Percentiles rank a stretch among this genome's conserved stretches.
These are phyloP conservation scores for Microdochium paspali DNA, from an alignment of 2,329 filamentous ascomycete species.

Conservation along the genomic window DNA sequence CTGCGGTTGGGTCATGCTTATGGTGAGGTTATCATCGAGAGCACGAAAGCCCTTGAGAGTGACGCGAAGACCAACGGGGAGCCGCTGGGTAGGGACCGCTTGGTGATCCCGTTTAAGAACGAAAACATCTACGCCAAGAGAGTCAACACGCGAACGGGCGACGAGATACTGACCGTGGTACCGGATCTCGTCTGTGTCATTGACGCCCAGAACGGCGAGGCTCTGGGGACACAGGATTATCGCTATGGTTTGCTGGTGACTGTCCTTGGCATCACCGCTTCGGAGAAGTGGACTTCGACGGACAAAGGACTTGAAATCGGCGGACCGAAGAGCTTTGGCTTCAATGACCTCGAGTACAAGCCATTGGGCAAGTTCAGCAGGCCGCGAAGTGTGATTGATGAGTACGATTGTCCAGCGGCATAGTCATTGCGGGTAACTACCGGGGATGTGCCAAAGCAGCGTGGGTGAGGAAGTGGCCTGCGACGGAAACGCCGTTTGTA, in stretches of 20 bases:
- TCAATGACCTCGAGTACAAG: constrained; percentile 35
- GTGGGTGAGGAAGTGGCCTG: not conserved
- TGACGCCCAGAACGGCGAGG: constrained; percentile 45
- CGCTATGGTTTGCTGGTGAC: constrained; percentile 41
- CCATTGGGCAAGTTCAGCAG: constrained; percentile 37
- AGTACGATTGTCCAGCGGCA: constrained; percentile 20
- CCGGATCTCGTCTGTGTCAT: constrained; percentile 48
- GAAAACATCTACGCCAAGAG: constrained; percentile 57
- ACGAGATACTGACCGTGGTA: constrained; percentile 37
- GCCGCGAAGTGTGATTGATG: constrained; percentile 43
- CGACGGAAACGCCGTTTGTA: not conserved
- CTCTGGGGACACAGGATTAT: constrained; percentile 47
- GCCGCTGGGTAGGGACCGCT: constrained; percentile 25
- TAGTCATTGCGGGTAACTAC: no score
- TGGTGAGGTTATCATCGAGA: constrained; percentile 48
- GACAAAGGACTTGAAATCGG: constrained; percentile 38
- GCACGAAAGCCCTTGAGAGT: constrained; percentile 30
- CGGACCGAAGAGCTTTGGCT: constrained; percentile 37
- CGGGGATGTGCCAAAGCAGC: no score
- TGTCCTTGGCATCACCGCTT: constrained; percentile 35
- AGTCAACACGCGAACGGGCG: constrained; percentile 22
- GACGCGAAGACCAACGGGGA: no score
- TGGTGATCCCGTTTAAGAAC: constrained; percentile 62
- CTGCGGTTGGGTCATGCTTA: constrained; percentile 49
- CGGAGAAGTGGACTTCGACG: constrained; percentile 31